Evolutionary conservation across 2,329 filamentous ascomycete genomes (phyloP).

Genomic region (Aspergillus puulaauensis): DNA sequence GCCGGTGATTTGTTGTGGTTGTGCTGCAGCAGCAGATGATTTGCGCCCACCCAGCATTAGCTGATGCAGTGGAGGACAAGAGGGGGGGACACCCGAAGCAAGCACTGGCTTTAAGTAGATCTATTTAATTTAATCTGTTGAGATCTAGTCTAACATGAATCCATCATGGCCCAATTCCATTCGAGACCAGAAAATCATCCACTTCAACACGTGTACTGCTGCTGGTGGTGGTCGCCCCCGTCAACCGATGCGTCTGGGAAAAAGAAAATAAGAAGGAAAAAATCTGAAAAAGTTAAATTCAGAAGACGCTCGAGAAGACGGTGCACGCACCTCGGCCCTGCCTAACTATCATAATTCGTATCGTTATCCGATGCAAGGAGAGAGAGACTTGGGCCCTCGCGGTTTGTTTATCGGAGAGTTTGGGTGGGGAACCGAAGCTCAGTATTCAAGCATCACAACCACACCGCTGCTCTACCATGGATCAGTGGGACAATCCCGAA

Average conservation of each 20-base stretch:
- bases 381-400: neutral
- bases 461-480: neutral
- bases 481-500: neutral
- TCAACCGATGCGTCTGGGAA: constrained; percentile 9
- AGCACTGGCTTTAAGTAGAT: constrained; percentile 1
- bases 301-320: neutral
- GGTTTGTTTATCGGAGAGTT: neutral
- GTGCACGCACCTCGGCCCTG: neutral
- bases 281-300: neutral
- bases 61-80: constrained; percentile 9
- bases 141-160: constrained; percentile 1
- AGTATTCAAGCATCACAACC: neutral
- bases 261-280: neutral
- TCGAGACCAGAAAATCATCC: constrained; percentile 1
- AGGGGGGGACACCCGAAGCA: neutral
- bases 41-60: constrained; percentile 17
- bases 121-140: neutral
- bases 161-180: neutral
- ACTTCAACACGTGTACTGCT: constrained; percentile 16
- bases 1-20: constrained; percentile 8
- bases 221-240: constrained; percentile 10
- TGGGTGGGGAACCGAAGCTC: neutral
- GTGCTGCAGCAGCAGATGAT: constrained; percentile 19
- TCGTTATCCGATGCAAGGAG: neutral
- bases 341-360: neutral